phyloP scores from a whole-genome alignment of 83 land plant genomes.

The Picea abies region DNA sequence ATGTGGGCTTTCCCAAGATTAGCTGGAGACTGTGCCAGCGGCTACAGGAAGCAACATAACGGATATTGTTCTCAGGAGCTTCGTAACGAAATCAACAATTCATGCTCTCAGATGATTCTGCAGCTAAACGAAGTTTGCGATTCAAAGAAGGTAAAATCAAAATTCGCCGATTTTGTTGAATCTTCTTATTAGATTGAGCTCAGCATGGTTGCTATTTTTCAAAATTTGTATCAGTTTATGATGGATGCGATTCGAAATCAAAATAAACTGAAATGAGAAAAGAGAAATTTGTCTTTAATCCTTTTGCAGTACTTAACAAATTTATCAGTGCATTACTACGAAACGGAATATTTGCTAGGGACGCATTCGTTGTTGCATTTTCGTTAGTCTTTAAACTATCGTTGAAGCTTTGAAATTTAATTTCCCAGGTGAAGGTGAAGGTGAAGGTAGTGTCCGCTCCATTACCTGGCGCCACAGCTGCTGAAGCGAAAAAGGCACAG shows the following conservation, averaged over 20 bases:
- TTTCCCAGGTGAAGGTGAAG: slow-evolving; percentile 41
- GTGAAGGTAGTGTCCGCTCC: no score
- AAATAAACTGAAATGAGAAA: background rate
- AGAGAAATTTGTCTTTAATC: background rate
- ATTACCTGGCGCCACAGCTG: no score
- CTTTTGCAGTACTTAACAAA: background rate
- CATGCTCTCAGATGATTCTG: slow-evolving; percentile 56
- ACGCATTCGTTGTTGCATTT: background rate
- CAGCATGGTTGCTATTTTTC: background rate
- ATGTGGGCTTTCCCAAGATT: slow-evolving; percentile 73
- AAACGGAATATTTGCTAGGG: background rate
- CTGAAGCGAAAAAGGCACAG: no score
- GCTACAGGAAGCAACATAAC: slow-evolving; percentile 26
- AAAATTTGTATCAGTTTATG: no score
- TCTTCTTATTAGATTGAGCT: background rate
- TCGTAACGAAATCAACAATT: slow-evolving; percentile 58
- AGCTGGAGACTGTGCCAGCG: slow-evolving; percentile 72
- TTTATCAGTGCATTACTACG: background rate
- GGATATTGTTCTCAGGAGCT: slow-evolving; percentile 36
- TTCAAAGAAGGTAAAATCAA: slow-evolving; percentile 57
- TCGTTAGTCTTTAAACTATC: background rate
- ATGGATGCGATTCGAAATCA: background rate
- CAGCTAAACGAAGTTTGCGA: slow-evolving; percentile 70
- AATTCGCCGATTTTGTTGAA: background rate
- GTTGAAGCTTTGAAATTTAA: background rate